Percentiles rank a stretch among this genome's conserved stretches.
Evolutionary conservation across 257 asterid genomes (phyloP).

Genomic region (Paulownia fortunei): DNA sequence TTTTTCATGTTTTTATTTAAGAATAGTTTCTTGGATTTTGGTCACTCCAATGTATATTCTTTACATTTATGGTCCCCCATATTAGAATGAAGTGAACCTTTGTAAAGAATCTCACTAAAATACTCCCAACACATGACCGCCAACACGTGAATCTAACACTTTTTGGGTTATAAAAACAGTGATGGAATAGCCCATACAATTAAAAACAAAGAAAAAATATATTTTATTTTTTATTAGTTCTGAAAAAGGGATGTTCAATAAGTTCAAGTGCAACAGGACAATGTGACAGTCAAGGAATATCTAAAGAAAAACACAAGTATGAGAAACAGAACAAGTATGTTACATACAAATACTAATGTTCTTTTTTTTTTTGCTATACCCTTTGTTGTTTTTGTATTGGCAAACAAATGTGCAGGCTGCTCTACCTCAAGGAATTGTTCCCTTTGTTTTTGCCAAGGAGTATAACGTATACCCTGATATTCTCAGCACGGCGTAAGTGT

Average conservation of each 20-base stretch:
- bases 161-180: not conserved
- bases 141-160: constrained; percentile 44
- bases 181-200: not conserved
- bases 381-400: constrained; percentile 19
- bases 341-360: not conserved
- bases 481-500: constrained; percentile 63
- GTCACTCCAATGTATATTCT: constrained; percentile 19
- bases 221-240: not conserved
- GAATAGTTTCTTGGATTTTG: constrained; percentile 8
- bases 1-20: not conserved
- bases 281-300: constrained; percentile 34
- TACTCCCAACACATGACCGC: constrained; percentile 40
- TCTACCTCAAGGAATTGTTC: constrained; percentile 71
- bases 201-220: not conserved
- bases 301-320: not conserved
- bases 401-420: constrained; percentile 50
- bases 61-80: constrained; percentile 40
- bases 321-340: not conserved
- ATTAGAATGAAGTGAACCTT: constrained; percentile 34
- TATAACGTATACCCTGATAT: constrained; percentile 61
- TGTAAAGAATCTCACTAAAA: constrained; percentile 41
- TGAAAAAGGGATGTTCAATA: constrained; percentile 15
- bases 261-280: constrained; percentile 38
- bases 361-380: not conserved
- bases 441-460: constrained; percentile 71